A percentile compares a stretch with the other conserved stretches of the same genome.
phyloP scores from a whole-genome alignment of 257 asterid genomes.

The Nicotiana tabacum region DNA sequence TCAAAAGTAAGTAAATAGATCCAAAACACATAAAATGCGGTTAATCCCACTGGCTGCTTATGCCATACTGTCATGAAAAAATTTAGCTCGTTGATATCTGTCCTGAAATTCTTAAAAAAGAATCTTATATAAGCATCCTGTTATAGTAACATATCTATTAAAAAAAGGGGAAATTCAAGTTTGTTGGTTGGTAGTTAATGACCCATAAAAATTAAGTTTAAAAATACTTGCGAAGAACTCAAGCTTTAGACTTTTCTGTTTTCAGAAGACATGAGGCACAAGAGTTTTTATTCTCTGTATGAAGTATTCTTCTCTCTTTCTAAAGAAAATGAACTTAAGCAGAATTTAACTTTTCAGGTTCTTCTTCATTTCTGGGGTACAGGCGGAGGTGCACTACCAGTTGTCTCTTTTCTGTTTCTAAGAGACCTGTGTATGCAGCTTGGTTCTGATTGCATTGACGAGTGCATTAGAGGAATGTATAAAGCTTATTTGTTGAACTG shows the following conservation, averaged over 20 bases:
- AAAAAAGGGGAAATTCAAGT: neutral
- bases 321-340: neutral
- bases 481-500: slow-evolving; percentile 84
- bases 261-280: neutral
- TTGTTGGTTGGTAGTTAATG: neutral
- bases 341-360: slow-evolving; percentile 42
- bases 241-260: neutral
- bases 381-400: slow-evolving; percentile 86
- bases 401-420: slow-evolving; percentile 78
- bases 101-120: neutral
- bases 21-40: too few relatives aligned
- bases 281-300: neutral
- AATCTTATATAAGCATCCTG: neutral
- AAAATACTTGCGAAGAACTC: neutral
- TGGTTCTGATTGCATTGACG: slow-evolving; percentile 77
- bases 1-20: too few relatives aligned
- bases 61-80: neutral
- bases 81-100: neutral
- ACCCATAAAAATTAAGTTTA: neutral
- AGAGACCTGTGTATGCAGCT: slow-evolving; percentile 75
- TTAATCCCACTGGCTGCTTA: neutral
- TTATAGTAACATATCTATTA: neutral
- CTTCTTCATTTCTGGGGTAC: slow-evolving; percentile 98
- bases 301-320: neutral
- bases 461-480: slow-evolving; percentile 90